Base-by-base conservation (phyloP, 2,329 filamentous ascomycete genomes). In the Fusarium sp. region DNA sequence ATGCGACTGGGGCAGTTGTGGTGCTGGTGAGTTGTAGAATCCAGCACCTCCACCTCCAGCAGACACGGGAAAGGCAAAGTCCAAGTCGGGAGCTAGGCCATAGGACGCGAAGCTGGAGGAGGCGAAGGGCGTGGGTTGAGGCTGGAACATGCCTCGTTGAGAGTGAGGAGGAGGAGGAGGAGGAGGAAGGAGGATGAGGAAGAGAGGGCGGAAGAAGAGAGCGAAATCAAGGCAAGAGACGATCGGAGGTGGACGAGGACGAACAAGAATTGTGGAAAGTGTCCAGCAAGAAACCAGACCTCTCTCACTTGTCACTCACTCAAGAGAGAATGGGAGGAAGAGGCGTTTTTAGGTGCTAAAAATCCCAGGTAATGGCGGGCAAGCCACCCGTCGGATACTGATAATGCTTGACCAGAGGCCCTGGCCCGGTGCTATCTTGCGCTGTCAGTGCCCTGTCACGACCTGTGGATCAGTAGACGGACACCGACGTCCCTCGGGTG, bases 81-180 rank as follows among this genome's bases (percentile, higher is more conserved):
- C 75, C 72, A 66, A 77, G 72, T 64, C 74, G 48, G 64, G 50
- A 59, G 60, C 78, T 72, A 84, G 74, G 72, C 80, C 82, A 79
- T 83, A 83, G 39, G 79, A 72, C 62, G 68, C 66, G 70, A 79
- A 80, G 72, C 77, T 80, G 73, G 81, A 83, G 71, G 81, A 78
- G 69, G 80, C 77, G 68, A 82, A 86, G 57, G 85, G 81, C 55
- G 83, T 84, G 56, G 84, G 80, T 71, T 86, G 83, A 74, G 86
- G 83, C 77, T 86, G 83, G 80, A 86, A 88, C 86, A 88, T 88
- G 78, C 79, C 82, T 74, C 59, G 50, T 43, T 45, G 34, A 52
- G 54, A 49, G 50, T 58, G 56, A 51, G 38, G 45, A 51, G 33
- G 52, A 56, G n/a, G 50, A 55, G 53, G 63, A 48, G 45, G 53